Evolutionary conservation across 2,329 filamentous ascomycete genomes (phyloP), one percentile per base, ranked within the genome.

Genomic region (Chrysoporthe austroafricana): DNA sequence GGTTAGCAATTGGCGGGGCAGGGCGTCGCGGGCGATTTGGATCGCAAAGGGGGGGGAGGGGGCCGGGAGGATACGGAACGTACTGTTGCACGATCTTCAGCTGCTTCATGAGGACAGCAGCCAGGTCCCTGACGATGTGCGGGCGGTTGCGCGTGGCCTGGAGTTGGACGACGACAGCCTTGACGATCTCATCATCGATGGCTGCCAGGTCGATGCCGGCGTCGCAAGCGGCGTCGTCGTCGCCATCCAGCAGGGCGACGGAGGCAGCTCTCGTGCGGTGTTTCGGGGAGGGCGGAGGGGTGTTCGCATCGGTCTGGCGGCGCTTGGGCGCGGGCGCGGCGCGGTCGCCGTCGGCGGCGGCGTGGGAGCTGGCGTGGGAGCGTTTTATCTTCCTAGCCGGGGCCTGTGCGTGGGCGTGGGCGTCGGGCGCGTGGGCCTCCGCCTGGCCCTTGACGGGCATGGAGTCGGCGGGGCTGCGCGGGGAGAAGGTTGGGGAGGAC

Each of bases 171-270:
- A 98, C 93, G 61, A 96, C 93, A 18, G 89, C 93, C 76, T 96
- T 91, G 63, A 99, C 95, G 73, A 99, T 97, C 75, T 97, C 94
- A 78, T 99, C 96, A 76, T 94, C 93, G 79, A 98, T 94, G 50
- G 89, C 88, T 72, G 94, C 90, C 63, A 93, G 86, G 77, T 96
- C 91, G 75, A 96, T 87, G 76, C 90, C 90, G 69, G 57, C 39
- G 34, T 76, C 79, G 44, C 50, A 26, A 21, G 76, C 66, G 48
- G 72, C 70, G 2, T 68, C 52, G 71, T 75, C 66, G 70, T 81
- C 80, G 68, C 74, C 73, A 44, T 79, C 77, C 69, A 80, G 78
- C 72, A 75, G 76, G 71, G 83, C 81, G 59, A 82, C 79, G 1
- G 81, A 79, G 6, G 70, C 39, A 14, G 60, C 80, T 63, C 71